These are phyloP conservation scores for Paradendryphiella salina DNA, from an alignment of 2,329 filamentous ascomycete species.

Conservation along the genomic window DNA sequence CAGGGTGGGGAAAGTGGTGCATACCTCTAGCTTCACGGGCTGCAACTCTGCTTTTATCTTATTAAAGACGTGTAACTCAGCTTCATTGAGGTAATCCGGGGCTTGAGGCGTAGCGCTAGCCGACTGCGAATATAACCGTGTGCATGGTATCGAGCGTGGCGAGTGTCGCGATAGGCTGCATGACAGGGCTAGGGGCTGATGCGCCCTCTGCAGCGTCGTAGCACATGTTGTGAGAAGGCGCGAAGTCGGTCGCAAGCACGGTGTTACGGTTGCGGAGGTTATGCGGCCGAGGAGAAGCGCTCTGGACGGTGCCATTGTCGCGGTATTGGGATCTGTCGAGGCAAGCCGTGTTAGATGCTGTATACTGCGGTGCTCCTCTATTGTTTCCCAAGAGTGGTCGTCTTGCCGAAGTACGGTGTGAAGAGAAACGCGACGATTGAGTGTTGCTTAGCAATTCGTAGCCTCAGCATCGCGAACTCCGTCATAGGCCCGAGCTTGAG, in stretches of 20 bases:
- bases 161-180: conserved; percentile 8
- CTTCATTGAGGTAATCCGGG: conserved; percentile 53
- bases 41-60: conserved; percentile 50
- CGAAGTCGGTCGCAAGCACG: conserved; percentile 23
- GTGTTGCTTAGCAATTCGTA: conserved; percentile 17
- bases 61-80: conserved; percentile 54
- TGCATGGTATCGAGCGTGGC: conserved; percentile 12
- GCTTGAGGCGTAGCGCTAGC: conserved; percentile 38
- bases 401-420: conserved; percentile 13
- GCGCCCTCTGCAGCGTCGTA: conserved; percentile 10
- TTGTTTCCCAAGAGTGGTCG: neutral
- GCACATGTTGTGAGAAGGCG: conserved; percentile 25
- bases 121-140: conserved; percentile 33
- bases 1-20: conserved; percentile 16
- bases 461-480: conserved; percentile 22
- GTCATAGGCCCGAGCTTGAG: conserved; percentile 38
- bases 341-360: conserved; percentile 8
- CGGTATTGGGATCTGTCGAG: conserved; percentile 3
- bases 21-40: conserved; percentile 53
- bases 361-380: conserved; percentile 12
- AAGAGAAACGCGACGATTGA: conserved; percentile 14
- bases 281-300: conserved; percentile 29
- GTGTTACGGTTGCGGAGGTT: conserved; percentile 22
- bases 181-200: conserved; percentile 10
- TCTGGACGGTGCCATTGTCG: conserved; percentile 43